Conservation (phyloP, 2,329 filamentous ascomycete genomes). For the Sporothrix schenckii region DNA sequence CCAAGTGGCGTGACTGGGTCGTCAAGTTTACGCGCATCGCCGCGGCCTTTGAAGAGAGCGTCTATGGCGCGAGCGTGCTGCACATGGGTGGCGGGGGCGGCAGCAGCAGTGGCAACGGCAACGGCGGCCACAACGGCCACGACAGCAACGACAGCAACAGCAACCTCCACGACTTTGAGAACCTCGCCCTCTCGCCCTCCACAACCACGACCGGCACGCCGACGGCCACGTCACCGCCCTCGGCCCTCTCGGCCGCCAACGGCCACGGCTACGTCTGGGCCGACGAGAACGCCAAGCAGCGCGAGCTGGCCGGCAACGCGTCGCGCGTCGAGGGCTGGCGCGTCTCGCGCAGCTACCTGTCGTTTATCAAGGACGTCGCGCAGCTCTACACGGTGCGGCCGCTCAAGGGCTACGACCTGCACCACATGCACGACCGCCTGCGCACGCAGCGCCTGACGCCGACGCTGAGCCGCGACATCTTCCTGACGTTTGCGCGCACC, state of each 20-base stretch:
- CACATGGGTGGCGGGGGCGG: constrained; percentile 66
- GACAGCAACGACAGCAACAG: constrained; percentile 24
- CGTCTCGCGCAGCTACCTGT: constrained; percentile 92
- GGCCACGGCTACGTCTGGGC: constrained; percentile 97
- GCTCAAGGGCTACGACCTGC: constrained; percentile 79
- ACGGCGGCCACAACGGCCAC: not conserved
- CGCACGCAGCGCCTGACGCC: constrained; percentile 78
- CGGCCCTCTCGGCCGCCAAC: constrained; percentile 50
- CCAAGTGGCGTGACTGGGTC: constrained; percentile 95
- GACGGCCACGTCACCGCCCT: not conserved
- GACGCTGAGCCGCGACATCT: constrained; percentile 78
- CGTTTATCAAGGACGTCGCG: constrained; percentile 81
- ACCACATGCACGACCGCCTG: constrained; percentile 90
- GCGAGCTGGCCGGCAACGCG: constrained; percentile 88
- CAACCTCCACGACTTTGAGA: constrained; percentile 60
- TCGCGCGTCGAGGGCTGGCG: constrained; percentile 96
- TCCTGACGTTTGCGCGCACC: constrained; percentile 74
- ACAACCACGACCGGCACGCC: constrained; percentile 42
- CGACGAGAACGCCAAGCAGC: constrained; percentile 76
- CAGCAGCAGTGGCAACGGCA: not conserved
- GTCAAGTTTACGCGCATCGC: constrained; percentile 89
- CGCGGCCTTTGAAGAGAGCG: constrained; percentile 90
- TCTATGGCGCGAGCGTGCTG: constrained; percentile 89
- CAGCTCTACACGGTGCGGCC: constrained; percentile 67
- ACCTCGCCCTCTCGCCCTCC: constrained; percentile 40